A percentile compares a stretch with the other conserved stretches of the same genome.
Conservation (phyloP, 805 yeast species). For the Zygosaccharomyces gambellarensis region DNA sequence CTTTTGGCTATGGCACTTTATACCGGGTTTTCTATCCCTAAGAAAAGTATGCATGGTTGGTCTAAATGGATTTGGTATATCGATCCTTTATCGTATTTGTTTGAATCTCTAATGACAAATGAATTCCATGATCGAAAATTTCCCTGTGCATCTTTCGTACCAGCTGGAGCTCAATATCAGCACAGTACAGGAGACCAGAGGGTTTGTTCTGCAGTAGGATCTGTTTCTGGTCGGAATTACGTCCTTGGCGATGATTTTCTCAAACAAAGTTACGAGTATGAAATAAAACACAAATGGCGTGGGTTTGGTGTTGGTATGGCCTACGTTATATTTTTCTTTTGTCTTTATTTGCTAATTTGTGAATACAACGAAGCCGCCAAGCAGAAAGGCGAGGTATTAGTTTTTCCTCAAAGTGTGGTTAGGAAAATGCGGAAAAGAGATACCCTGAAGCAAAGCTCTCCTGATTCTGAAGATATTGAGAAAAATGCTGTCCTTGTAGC, state of each 20-base stretch:
- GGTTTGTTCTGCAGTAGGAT: constrained; percentile 55
- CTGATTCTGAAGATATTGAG: constrained; percentile 27
- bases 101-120: constrained; percentile 54
- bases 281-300: constrained; percentile 53
- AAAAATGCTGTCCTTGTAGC: constrained; percentile 19
- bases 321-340: constrained; percentile 50
- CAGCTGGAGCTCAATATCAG: constrained; percentile 43
- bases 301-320: constrained; percentile 58
- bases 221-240: constrained; percentile 44
- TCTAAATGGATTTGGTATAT: constrained; percentile 60
- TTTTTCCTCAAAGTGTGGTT: constrained; percentile 50
- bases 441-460: constrained; percentile 20
- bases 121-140: constrained; percentile 48
- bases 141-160: constrained; percentile 45
- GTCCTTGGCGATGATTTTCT: constrained; percentile 54
- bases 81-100: constrained; percentile 53
- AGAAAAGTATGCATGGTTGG: constrained; percentile 56
- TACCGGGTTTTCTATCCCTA: constrained; percentile 57
- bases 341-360: constrained; percentile 47
- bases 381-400: constrained; percentile 67
- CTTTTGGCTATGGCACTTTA: constrained; percentile 46
- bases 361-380: constrained; percentile 58
- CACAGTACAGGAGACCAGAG: constrained; percentile 33
- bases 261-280: constrained; percentile 40
- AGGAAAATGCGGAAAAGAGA: constrained; percentile 42